A percentile compares a stretch with the other conserved stretches of the same genome.
phyloP scores from a whole-genome alignment of 1,284 basidiomycete species.

The Meripilus lineatus region DNA sequence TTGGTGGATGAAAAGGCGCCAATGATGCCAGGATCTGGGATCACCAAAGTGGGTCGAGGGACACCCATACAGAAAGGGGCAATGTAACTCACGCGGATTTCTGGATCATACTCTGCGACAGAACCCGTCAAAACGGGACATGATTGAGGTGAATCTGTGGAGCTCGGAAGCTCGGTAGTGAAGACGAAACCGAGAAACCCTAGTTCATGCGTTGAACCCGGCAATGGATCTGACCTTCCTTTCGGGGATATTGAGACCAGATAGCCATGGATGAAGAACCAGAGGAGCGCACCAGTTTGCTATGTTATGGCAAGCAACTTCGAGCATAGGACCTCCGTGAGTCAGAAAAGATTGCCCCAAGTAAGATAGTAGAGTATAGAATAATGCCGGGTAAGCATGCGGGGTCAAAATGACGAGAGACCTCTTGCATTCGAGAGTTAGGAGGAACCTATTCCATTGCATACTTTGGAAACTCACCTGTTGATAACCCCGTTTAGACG shows the following conservation, averaged over 20 bases:
- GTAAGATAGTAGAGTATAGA: constrained; percentile 61
- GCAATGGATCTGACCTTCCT: constrained; percentile 65
- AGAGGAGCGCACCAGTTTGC: constrained; percentile 65
- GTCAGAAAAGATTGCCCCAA: constrained; percentile 76
- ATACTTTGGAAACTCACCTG: constrained; percentile 50
- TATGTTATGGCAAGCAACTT: constrained; percentile 83
- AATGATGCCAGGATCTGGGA: constrained; percentile 75
- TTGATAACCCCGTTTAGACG: constrained; percentile 79
- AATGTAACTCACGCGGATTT: constrained; percentile 17
- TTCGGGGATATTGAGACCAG: constrained; percentile 27
- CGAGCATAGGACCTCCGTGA: constrained; percentile 77
- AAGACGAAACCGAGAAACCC: constrained; percentile 79
- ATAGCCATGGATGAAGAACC: constrained; percentile 6
- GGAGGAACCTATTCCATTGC: neutral
- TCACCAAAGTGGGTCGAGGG: constrained; percentile 38
- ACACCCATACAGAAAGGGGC: constrained; percentile 26
- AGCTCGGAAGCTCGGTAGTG: constrained; percentile 66
- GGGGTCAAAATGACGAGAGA: constrained; percentile 85
- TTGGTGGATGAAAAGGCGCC: constrained; percentile 62
- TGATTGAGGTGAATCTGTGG: constrained; percentile 68
- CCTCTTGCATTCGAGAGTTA: constrained; percentile 41
- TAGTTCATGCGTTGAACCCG: constrained; percentile 65
- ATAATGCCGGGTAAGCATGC: constrained; percentile 81
- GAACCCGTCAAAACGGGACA: constrained; percentile 21
- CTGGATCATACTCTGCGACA: constrained; percentile 12